Conservation (phyloP, 352 stramenopile species). For the Globisporangium barbulae region DNA sequence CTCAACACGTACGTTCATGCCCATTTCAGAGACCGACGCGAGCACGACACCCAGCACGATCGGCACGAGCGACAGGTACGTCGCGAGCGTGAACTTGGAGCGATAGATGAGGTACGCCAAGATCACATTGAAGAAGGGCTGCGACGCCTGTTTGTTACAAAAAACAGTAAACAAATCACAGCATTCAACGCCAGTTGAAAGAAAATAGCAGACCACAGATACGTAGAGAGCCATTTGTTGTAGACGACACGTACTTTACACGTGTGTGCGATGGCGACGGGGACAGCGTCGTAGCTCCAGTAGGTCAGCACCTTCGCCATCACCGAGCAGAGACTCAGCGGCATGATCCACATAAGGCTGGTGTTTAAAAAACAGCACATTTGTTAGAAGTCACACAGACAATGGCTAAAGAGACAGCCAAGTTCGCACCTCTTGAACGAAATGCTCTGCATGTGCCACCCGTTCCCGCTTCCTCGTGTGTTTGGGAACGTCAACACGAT, state of each 20-base stretch:
- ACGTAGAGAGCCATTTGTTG: background rate
- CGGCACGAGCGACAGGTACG: slow-evolving; percentile 76
- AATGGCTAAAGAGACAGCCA: background rate
- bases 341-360: slow-evolving; percentile 73
- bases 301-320: slow-evolving; percentile 82
- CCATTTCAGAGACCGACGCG: slow-evolving; percentile 84
- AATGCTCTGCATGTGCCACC: slow-evolving; percentile 66
- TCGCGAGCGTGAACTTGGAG: slow-evolving; percentile 66
- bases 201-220: background rate
- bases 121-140: slow-evolving; percentile 86
- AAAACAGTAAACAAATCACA: background rate
- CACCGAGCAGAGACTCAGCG: slow-evolving; percentile 79
- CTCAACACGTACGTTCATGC: slow-evolving; percentile 52
- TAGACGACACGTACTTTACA: slow-evolving; percentile 50
- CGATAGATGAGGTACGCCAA: slow-evolving; percentile 70
- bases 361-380: background rate
- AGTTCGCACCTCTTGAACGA: slow-evolving; percentile 32
- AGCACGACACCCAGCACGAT: slow-evolving; percentile 82
- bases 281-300: slow-evolving; percentile 86
- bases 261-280: slow-evolving; percentile 80
- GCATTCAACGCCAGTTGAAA: background rate
- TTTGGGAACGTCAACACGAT: slow-evolving; percentile 71
- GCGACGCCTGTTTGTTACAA: slow-evolving; percentile 41
- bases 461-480: slow-evolving; percentile 29
- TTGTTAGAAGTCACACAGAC: background rate